These are phyloP conservation scores for Alternaria infectoria DNA, from an alignment of 2,329 filamentous ascomycete genomes.

Conservation along the genomic window DNA sequence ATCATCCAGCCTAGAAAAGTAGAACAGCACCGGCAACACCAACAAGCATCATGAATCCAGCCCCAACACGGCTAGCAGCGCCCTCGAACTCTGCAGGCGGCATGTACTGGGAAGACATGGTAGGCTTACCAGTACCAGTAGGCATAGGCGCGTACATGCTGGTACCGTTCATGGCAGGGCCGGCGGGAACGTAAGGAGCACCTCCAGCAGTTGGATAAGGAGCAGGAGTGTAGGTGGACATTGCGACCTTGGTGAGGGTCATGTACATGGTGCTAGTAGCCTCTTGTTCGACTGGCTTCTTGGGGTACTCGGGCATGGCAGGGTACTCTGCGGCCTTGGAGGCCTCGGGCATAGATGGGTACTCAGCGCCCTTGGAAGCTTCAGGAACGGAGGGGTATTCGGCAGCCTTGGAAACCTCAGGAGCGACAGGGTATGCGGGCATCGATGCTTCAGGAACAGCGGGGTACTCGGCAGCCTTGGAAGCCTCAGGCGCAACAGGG, in stretches of 20 bases:
- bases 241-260: constrained; percentile 32
- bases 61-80: constrained; percentile 30
- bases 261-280: constrained; percentile 15
- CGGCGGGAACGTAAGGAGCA: constrained; percentile 9
- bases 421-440: neutral
- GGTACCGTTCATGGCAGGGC: constrained; percentile 12
- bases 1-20: constrained; percentile 21
- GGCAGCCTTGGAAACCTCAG: constrained; percentile 4
- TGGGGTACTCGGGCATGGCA: constrained; percentile 15
- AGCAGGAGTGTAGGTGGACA: constrained; percentile 17
- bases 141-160: constrained; percentile 15
- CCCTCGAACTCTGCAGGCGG: constrained; percentile 30
- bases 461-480: constrained; percentile 2
- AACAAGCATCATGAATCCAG: constrained; percentile 26
- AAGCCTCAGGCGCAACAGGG: neutral
- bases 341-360: constrained; percentile 1
- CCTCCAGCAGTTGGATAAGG: constrained; percentile 14
- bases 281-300: constrained; percentile 17
- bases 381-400: neutral
- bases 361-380: neutral
- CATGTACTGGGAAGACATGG: constrained; percentile 16
- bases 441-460: neutral
- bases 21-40: constrained; percentile 28
- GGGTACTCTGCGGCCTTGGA: constrained; percentile 5
- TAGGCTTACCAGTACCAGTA: constrained; percentile 20